Percentiles rank a stretch among this genome's conserved stretches.
Conservation (phyloP, 495 filamentous ascomycete genomes). For the Tuber indicum region DNA sequence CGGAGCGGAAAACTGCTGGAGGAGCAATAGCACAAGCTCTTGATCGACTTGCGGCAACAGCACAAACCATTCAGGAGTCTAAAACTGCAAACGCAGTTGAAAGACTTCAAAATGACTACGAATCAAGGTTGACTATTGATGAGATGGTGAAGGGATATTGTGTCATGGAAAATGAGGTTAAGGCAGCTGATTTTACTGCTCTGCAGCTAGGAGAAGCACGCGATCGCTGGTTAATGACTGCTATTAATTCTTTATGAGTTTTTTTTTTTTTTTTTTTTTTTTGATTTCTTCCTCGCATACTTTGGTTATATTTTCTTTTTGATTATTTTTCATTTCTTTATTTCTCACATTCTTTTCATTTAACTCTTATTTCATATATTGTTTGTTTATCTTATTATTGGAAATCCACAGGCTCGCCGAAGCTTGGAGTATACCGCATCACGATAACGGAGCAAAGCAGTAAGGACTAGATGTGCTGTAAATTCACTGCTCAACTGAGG, state of each 20-base stretch:
- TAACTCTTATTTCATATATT: too few relatives aligned
- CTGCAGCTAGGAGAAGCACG: not conserved
- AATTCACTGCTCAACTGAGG: too few relatives aligned
- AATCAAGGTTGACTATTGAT: not conserved
- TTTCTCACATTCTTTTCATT: too few relatives aligned
- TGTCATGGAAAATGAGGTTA: not conserved
- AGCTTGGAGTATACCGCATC: too few relatives aligned
- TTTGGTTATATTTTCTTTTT: too few relatives aligned
- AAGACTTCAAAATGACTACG: not conserved
- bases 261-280: not conserved
- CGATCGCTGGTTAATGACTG: not conserved
- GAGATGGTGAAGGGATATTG: not conserved
- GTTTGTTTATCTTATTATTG: too few relatives aligned
- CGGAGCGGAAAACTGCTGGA: not conserved
- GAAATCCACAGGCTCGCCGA: too few relatives aligned
- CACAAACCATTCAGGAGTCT: not conserved
- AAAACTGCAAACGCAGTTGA: not conserved
- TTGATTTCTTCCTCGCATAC: not conserved
- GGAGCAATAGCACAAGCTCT: not conserved
- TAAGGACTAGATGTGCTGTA: too few relatives aligned
- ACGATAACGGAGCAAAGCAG: too few relatives aligned
- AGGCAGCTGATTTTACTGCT: not conserved
- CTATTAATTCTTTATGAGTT: not conserved
- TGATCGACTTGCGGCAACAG: not conserved
- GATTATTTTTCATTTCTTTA: too few relatives aligned